Conservation (phyloP, 2,329 filamentous ascomycete genomes). For the Teratosphaeria nubilosa region DNA sequence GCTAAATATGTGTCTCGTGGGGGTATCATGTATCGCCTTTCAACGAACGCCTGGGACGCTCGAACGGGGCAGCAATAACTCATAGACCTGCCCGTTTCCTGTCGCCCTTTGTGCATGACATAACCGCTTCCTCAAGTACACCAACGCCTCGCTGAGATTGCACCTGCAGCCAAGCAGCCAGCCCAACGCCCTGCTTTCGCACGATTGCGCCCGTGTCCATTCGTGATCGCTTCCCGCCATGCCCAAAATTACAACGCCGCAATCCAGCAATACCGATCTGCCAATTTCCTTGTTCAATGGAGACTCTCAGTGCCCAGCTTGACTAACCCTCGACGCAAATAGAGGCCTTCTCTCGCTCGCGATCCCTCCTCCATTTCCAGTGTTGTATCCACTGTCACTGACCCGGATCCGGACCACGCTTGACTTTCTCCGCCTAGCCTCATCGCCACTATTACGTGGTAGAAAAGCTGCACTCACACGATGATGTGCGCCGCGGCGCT, state of each 20-base stretch:
- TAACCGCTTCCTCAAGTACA: not conserved
- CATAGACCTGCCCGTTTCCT: not conserved
- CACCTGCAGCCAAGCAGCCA: not conserved
- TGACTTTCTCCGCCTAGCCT: slow-evolving; percentile 8
- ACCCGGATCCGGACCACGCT: slow-evolving; percentile 19
- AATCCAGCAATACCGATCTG: not conserved
- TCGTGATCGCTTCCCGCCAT: not conserved
- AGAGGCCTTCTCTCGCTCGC: slow-evolving; percentile 11
- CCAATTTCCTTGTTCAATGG: not conserved
- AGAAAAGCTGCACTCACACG: slow-evolving; percentile 6
- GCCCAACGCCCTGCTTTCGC: not conserved
- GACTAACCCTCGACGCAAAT: slow-evolving; percentile 7
- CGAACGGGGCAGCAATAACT: not conserved
- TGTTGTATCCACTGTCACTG: slow-evolving; percentile 14
- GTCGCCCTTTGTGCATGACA: not conserved
- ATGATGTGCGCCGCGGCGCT: slow-evolving; percentile 31
- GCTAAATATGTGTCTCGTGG: not conserved
- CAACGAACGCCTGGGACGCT: not conserved
- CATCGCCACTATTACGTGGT: not conserved
- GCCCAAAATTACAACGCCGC: not conserved
- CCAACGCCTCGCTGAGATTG: not conserved
- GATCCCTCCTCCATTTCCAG: slow-evolving; percentile 6
- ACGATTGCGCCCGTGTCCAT: not conserved
- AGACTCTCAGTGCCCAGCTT: not conserved
- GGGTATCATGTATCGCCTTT: not conserved